Conservation (phyloP, 352 stramenopile genomes). For the Globisporangium nodosum region DNA sequence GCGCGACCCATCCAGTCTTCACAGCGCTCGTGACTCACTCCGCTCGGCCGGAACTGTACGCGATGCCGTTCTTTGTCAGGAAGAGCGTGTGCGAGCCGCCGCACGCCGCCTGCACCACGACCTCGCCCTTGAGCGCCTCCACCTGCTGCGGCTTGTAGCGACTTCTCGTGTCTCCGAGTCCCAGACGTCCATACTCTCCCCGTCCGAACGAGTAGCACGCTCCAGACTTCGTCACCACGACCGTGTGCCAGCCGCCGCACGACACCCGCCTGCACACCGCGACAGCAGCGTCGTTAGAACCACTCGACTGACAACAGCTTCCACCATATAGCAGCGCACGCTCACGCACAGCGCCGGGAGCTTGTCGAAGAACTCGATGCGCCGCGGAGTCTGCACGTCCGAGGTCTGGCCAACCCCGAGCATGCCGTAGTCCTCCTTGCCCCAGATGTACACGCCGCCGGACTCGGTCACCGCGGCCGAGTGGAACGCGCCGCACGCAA, state of each 20-base stretch:
- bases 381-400: slow-evolving; percentile 55
- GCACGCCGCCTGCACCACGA: slow-evolving; percentile 68
- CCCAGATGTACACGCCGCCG: slow-evolving; percentile 73
- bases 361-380: slow-evolving; percentile 60
- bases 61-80: slow-evolving; percentile 77
- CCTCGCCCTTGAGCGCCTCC: slow-evolving; percentile 52
- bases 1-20: not conserved
- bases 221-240: slow-evolving; percentile 68
- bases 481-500: slow-evolving; percentile 80
- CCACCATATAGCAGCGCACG: not conserved
- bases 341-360: slow-evolving; percentile 55
- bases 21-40: slow-evolving; percentile 48
- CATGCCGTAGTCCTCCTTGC: slow-evolving; percentile 87
- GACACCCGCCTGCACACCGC: slow-evolving; percentile 47
- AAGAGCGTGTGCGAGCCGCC: slow-evolving; percentile 85
- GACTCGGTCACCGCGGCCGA: slow-evolving; percentile 68
- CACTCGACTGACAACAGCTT: not conserved
- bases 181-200: slow-evolving; percentile 78
- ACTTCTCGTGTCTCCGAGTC: slow-evolving; percentile 78
- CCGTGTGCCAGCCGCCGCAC: slow-evolving; percentile 80
- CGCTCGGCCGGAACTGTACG: slow-evolving; percentile 74
- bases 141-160: slow-evolving; percentile 60
- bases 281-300: not conserved
- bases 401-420: slow-evolving; percentile 72
- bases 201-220: slow-evolving; percentile 73